Base-by-base conservation (phyloP, 345 rosid species). In the Corchorus capsularis region DNA sequence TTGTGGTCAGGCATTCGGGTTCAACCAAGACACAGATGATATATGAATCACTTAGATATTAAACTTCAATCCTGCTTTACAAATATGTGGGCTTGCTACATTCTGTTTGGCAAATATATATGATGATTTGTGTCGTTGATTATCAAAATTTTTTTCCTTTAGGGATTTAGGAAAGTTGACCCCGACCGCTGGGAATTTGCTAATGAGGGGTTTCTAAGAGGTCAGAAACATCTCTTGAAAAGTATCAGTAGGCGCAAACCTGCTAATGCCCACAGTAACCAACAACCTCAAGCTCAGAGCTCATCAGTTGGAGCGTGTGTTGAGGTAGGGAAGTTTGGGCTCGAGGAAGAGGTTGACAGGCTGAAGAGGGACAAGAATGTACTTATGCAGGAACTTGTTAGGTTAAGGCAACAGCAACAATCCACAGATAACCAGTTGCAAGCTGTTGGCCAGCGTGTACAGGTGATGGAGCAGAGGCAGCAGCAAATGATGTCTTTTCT, bases 171-270 rank as follows among this genome's bases (percentile, higher is more conserved):
- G 77, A 93, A 93, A 83, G 94, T 92, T 80, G 97, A 90, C 81
- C 97, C 97, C 13, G 97, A 92, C 71, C 84, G 91, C 54, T 93
- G 91, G 86, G 98, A 92, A 85, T 93, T 93, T 83, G 98, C 98
- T 61, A 93, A 93, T 50, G 97, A 91, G 79, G 92, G 94, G 0
- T 93, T 93, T 74, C 73, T 93, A 76, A 90, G 94, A 86, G 97
- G 93, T 78, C 94, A 90, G 78, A 93, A 88, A 65, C 94, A 90
- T 76, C 87, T 90, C 43, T 86, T 93, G 63, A 90, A 83, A 85
- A 76, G 17, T 75, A 92, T 93, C 74, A 82, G 79, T 63, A 86
- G 97, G 76, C 87, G 94, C 69, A 92, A 90, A 79, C 87, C 95
- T 52, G 83, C 89, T 32, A 88, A 91, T 49, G 88, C 68, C 59